A percentile compares a stretch with the other conserved stretches of the same genome.
These are phyloP conservation scores for Cicer chorassanicum DNA, from an alignment of 306 rosid genomes.

Conservation along the genomic window DNA sequence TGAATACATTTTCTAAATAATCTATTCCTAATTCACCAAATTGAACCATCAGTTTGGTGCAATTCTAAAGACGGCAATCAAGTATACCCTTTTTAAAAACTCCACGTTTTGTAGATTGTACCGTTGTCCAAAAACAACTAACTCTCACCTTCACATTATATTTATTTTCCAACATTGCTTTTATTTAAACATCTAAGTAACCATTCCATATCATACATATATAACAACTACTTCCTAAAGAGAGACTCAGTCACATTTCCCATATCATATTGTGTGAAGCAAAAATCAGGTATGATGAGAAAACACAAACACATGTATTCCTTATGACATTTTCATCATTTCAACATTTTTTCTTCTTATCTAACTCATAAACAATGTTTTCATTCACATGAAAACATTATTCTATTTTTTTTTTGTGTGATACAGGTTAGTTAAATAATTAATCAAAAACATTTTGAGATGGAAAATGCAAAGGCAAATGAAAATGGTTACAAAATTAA, in stretches of 20 bases:
- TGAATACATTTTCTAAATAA: too few species aligned
- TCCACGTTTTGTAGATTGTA: conserved; percentile 36
- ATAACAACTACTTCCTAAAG: conserved; percentile 28
- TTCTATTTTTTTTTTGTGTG: neutral
- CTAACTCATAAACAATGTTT: neutral
- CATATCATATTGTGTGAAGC: conserved; percentile 43
- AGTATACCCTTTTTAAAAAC: conserved; percentile 1
- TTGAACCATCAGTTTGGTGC: neutral
- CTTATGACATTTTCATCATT: conserved; percentile 39
- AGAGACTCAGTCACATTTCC: conserved; percentile 22
- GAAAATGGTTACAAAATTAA: conserved; percentile 45
- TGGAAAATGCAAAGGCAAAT: conserved; percentile 50
- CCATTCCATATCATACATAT: conserved; percentile 43
- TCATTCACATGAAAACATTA: neutral
- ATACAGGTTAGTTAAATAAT: conserved; percentile 36
- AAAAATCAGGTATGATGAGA: conserved; percentile 45
- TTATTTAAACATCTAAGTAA: conserved; percentile 12
- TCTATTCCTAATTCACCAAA: too few species aligned
- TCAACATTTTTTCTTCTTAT: conserved; percentile 16
- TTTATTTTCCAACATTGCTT: conserved; percentile 36
- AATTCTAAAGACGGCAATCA: neutral
- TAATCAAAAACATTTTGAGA: conserved; percentile 27
- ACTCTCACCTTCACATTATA: conserved; percentile 49
- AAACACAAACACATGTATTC: conserved; percentile 38
- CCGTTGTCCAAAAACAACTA: conserved; percentile 49